Evolutionary conservation across 169 alveolate genomes (phyloP), one percentile per base, ranked within the genome.

Genomic region (Plasmodium malariae): DNA sequence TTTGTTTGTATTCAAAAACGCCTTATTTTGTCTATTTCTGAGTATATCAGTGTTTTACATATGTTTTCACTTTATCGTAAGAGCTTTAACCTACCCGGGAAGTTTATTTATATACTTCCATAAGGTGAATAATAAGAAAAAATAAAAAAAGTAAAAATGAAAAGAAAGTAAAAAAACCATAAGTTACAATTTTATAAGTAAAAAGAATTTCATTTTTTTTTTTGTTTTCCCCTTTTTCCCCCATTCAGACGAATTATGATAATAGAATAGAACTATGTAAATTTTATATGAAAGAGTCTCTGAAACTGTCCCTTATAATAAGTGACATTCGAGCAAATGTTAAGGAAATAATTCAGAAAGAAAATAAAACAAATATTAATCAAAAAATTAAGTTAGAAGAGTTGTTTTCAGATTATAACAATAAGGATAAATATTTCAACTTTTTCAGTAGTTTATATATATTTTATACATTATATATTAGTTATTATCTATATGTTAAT

Each of bases 71-170:
- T 83, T 83, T 68, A 34, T 83, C 36, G 85, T 83, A 45, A 67
- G 91, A 49, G 91, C 91, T 43, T 59, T 83, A 40, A 40, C 91
- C 7, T 83, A 83, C 63, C 91, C 91, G 2, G 91, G 91, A 59
- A 83, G 91, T 36, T 55, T 83, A 62, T 55, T 68, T 49, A 37
- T 83, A 26, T 83, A 51, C 71, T 55, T 43, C 34, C 55, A 83
- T 34, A 83, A 83, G 91, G 91, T 83, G 43, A 65, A 28, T 1
- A 62, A 0, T 11, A 36, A 60, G n/a, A 12, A n/a, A n/a, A 72
- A 51, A 72, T 5, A 19, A 32, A 49, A 55, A 32, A 6, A 7
- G 6, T 30, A 45, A n/a, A 45, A 17, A 30, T 37, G 43, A 17
- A 59, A 59, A 59, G 14, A 19, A 7, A 57, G 43, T 14, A 43